Conservation (phyloP, 345 rosid species). For the Conringia planisiliqua region DNA sequence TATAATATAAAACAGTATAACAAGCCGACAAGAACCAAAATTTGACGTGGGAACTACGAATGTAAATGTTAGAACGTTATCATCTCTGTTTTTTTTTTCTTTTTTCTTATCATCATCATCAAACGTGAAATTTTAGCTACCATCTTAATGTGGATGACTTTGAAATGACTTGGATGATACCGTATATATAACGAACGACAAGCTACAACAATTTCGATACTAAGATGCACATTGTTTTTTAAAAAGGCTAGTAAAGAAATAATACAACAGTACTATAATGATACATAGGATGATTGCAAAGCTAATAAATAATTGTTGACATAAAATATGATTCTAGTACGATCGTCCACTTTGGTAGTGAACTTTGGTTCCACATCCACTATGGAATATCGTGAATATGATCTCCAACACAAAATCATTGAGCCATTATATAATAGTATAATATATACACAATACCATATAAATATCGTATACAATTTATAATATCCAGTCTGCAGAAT, state of each 20-base stretch:
- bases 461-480: too few species aligned
- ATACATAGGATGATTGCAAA: not conserved
- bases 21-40: not conserved
- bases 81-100: not conserved
- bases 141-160: not conserved
- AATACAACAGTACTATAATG: not conserved
- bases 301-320: not conserved
- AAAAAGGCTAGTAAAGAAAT: not conserved
- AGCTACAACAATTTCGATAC: not conserved
- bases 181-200: not conserved
- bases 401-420: conserved; percentile 12
- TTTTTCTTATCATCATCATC: too few species aligned
- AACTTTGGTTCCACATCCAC: conserved; percentile 1
- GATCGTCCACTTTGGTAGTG: conserved; percentile 16
- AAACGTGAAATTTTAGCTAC: not conserved
- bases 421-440: not conserved
- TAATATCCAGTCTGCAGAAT: too few species aligned
- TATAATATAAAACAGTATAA: not conserved
- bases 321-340: not conserved
- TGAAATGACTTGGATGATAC: not conserved
- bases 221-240: not conserved
- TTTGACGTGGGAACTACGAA: not conserved
- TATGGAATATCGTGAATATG: conserved; percentile 5
- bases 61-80: not conserved
- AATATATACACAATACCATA: not conserved